Conservation (phyloP, 78 protist species). For the Dictyostelium discoideum region dicty_2.7 NC_007091.3:3184501-3185000, state of each 20-base stretch:
- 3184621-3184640: background rate
- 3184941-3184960: background rate
- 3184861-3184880: background rate
- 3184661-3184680: background rate
- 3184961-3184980: background rate
- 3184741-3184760: background rate
- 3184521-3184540: background rate
- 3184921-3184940: background rate
- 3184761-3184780: conserved; percentile 2
- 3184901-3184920: background rate
- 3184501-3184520: conserved; percentile 9
- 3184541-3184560: background rate
- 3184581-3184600: background rate
- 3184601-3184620: conserved; percentile 16
- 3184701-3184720: conserved; percentile 45
- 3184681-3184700: background rate
- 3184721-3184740: conserved; percentile 16
- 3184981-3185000: background rate
- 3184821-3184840: background rate
- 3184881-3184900: background rate
- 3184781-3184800: background rate
- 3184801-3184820: background rate
- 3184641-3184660: background rate
- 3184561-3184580: background rate
- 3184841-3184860: background rate